A percentile compares a stretch with the other conserved stretches of the same genome.
phyloP scores from a whole-genome alignment of 805 yeast genomes.

The Candida maris region DNA sequence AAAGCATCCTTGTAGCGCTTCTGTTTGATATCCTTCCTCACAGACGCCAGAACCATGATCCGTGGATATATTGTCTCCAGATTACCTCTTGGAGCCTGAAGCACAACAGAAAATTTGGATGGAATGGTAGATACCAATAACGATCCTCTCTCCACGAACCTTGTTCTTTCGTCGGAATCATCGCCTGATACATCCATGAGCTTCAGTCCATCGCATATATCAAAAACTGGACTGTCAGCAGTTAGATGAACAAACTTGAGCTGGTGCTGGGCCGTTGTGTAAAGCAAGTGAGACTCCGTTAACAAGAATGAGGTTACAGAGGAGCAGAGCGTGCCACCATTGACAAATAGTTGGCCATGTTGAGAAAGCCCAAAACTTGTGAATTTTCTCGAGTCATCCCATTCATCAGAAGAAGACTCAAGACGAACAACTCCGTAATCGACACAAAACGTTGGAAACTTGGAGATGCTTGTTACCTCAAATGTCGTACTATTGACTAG shows the following conservation, averaged over 20 bases:
- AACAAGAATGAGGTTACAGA: slow-evolving; percentile 80
- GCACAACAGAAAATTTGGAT: slow-evolving; percentile 71
- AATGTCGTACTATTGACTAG: slow-evolving; percentile 35
- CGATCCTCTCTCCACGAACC: slow-evolving; percentile 91
- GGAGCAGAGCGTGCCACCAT: slow-evolving; percentile 53
- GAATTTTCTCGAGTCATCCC: slow-evolving; percentile 13
- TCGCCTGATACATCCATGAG: slow-evolving; percentile 8
- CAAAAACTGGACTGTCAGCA: slow-evolving; percentile 21
- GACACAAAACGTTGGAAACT: slow-evolving; percentile 69
- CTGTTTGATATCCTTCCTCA: slow-evolving; percentile 61
- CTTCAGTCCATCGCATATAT: slow-evolving; percentile 13
- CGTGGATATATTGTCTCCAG: slow-evolving; percentile 92
- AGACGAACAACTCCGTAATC: slow-evolving; percentile 46
- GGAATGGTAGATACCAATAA: slow-evolving; percentile 79
- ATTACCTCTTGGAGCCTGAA: slow-evolving; percentile 96
- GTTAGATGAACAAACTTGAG: slow-evolving; percentile 74
- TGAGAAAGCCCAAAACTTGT: slow-evolving; percentile 70
- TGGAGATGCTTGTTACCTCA: slow-evolving; percentile 34
- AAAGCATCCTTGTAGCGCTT: slow-evolving; percentile 71
- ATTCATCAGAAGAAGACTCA: slow-evolving; percentile 17
- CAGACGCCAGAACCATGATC: slow-evolving; percentile 82
- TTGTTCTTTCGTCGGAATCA: slow-evolving; percentile 69
- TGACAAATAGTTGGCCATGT: slow-evolving; percentile 70
- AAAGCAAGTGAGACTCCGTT: slow-evolving; percentile 67
- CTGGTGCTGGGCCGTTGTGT: slow-evolving; percentile 85